phyloP scores from a whole-genome alignment of 495 filamentous ascomycete species.

The Neurospora sp. region DNA sequence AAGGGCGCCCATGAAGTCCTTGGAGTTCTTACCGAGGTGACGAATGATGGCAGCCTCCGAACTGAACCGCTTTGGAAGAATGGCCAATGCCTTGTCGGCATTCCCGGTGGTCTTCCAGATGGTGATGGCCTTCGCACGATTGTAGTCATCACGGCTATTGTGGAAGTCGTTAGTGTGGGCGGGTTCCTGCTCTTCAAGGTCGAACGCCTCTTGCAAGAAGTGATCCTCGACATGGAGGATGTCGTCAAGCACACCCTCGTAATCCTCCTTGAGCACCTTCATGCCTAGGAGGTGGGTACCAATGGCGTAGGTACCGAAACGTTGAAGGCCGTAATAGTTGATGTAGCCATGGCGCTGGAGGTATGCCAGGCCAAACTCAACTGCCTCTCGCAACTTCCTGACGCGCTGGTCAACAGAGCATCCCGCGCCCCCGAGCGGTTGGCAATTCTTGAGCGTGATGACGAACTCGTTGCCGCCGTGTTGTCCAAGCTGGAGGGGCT shows the following conservation, averaged over 20 bases:
- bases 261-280: slow-evolving; percentile 72
- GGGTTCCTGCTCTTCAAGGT: neutral
- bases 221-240: slow-evolving; percentile 50
- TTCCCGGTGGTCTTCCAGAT: slow-evolving; percentile 53
- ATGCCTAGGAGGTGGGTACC: slow-evolving; percentile 75
- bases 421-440: slow-evolving; percentile 45
- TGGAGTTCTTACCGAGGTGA: slow-evolving; percentile 42
- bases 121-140: slow-evolving; percentile 64
- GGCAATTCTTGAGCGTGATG: slow-evolving; percentile 77
- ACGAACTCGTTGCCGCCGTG: slow-evolving; percentile 83
- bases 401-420: slow-evolving; percentile 27
- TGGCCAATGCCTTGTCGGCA: slow-evolving; percentile 46
- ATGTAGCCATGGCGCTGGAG: slow-evolving; percentile 68
- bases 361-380: slow-evolving; percentile 37
- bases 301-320: slow-evolving; percentile 77
- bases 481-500: slow-evolving; percentile 70
- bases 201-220: slow-evolving; percentile 15
- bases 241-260: slow-evolving; percentile 62
- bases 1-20: slow-evolving; percentile 71
- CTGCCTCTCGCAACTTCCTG: slow-evolving; percentile 22
- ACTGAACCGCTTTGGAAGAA: slow-evolving; percentile 69
- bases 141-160: slow-evolving; percentile 53
- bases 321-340: slow-evolving; percentile 93
- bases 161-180: neutral
- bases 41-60: slow-evolving; percentile 72